These are phyloP conservation scores for Magnusiomyces sp. DNA, from an alignment of 1,139 yeast species.

Conservation along the genomic window DNA sequence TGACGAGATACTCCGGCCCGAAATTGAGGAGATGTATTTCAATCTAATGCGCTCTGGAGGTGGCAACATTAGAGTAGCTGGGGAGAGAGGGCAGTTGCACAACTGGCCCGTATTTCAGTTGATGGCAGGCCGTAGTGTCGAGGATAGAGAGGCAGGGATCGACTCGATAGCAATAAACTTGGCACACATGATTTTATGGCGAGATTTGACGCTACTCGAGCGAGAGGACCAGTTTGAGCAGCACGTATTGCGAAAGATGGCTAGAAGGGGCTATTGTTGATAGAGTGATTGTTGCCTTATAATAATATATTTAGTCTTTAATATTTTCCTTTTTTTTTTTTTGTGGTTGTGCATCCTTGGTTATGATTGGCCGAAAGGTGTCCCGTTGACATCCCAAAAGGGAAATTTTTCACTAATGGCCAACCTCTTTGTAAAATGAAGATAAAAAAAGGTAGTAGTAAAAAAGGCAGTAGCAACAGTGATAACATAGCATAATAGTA, in stretches of 20 bases:
- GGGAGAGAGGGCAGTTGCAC: slow-evolving; percentile 27
- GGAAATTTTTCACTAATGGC: slow-evolving; percentile 6
- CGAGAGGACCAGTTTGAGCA: slow-evolving; percentile 9
- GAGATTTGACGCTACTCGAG: slow-evolving; percentile 3
- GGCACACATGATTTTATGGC: slow-evolving; percentile 29
- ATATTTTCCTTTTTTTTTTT: too few species aligned
- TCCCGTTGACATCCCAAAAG: slow-evolving; percentile 10
- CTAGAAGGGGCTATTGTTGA: not conserved
- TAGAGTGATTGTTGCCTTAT: too few species aligned
- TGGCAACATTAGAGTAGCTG: slow-evolving; percentile 19
- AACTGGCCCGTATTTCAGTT: slow-evolving; percentile 30
- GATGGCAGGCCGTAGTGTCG: slow-evolving; percentile 23
- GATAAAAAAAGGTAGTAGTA: not conserved
- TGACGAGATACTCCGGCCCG: slow-evolving; percentile 33
- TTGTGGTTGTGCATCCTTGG: too few species aligned
- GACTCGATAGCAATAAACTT: slow-evolving; percentile 22
- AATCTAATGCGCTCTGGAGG: slow-evolving; percentile 12
- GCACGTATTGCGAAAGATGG: not conserved
- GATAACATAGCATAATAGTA: too few species aligned
- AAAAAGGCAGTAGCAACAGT: not conserved
- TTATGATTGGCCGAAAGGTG: too few species aligned
- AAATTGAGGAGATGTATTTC: slow-evolving; percentile 30
- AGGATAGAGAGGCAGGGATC: slow-evolving; percentile 26
- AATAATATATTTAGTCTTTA: too few species aligned
- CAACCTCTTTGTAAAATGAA: not conserved